Base-by-base conservation (phyloP, 306 rosid genomes). In the Benincasa hispida region DNA sequence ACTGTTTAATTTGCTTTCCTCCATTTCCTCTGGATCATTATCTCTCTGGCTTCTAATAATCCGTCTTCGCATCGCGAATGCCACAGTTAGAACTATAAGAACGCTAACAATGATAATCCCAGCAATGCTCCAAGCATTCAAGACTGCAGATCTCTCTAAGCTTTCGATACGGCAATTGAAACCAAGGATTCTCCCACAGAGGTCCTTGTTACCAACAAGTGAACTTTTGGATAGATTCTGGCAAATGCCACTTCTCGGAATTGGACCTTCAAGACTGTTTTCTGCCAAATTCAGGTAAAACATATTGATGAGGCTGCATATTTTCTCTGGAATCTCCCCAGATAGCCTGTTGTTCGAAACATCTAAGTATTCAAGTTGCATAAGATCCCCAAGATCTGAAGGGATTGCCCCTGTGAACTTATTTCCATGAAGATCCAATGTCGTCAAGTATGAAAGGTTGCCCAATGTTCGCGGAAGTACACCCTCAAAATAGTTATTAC, bases 201-300 rank as follows among this genome's bases (percentile, higher is more conserved):
- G 90, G 30, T 86, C 76, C 45, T 75, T 88, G 82, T 92, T 95
- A 74, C 98, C 97, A 0, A 25, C 80, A 60, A 92, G 63, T 62
- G 85, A 81, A 76, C 54, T 76, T 65, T 79, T 84, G 11, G 98
- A 89, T 76, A 84, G 78, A 67, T 88, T 92, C 82, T 75, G 87
- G 91, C 99, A 95, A 84, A 90, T 80, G 19, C 99, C 99, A 78
- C 78, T 87, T 80, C 75, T 87, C 4, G 99, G 99, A 59, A 94
- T 87, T 0, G 92, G 87, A 66, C 99, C 99, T 81, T 89, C 95
- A 81, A 92, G 81, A 68, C 81, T 83, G 82, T 92, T 95, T 72
- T 83, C 84, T 6, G 97, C 91, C 79, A 95, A 76, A 82, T 89
- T 91, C 27, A 95, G 77, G 82, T 79, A 82, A 61, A 79, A 58